Base-by-base conservation (phyloP, 305 asterid genomes). In the Fraxinus greggii region DNA sequence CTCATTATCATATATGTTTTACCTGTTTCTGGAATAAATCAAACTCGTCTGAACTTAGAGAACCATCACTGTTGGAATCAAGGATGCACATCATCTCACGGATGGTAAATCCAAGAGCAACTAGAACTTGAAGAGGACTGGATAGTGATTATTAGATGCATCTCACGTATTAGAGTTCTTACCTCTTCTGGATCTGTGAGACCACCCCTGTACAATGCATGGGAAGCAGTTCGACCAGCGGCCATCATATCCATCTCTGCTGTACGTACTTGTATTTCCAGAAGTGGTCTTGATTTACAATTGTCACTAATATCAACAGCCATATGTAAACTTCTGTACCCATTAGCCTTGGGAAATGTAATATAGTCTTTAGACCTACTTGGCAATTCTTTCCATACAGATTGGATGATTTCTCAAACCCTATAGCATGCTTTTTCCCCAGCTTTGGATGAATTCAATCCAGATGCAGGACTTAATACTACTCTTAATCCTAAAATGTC, bases 221-320 rank as follows among this genome's bases (percentile, higher is more conserved):
- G 99, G 74, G 99, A 92, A 28, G 99, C 99, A 24, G 94, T 86
- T 73, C 99, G 98, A 82, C 94, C 98, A 69, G 92, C 95, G 10
- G 99, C 99, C 87, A 90, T 80, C 88, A 86, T 86, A 87, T 95
- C 99, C 99, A 95, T 95, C 85, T 92, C 92, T 31, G 84, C 86
- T n/a, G 98, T 93, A 63, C 98, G 90, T 83, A 95, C 93, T 84
- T 95, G 99, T 83, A 95, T 91, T 85, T 95, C 98, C 99, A 92
- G 91, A 78, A 85, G 87, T 0, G 99, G 99, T 35, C 90, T 88
- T 75, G 79, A 85, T 88, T 85, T 74, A 54, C 86, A 90, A 79
- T 83, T 78, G 31, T 78, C 97, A 79, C 91, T 88, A 79, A 92
- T 85, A 84, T 93, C 96, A 87, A 95, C 93, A 10, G 96, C 94